phyloP scores from a whole-genome alignment of 495 filamentous ascomycete genomes.

The Filosporella fistucella region DNA sequence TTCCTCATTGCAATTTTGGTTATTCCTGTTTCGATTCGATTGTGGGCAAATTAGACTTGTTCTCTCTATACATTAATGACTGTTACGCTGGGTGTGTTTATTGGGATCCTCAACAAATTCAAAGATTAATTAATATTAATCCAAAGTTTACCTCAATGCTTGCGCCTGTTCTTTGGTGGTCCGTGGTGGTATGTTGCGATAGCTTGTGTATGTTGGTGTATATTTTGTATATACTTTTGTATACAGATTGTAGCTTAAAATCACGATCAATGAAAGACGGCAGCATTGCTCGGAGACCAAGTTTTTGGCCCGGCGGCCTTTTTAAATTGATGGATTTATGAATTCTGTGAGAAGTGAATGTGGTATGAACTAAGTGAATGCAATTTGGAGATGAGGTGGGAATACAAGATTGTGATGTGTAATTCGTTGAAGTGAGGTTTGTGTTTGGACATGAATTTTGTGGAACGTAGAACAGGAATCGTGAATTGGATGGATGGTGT shows the following conservation, averaged over 20 bases:
- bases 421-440: too few relatives aligned
- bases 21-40: constrained; percentile 23
- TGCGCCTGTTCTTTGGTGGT: too few relatives aligned
- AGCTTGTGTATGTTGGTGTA: neutral
- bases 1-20: constrained; percentile 23
- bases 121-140: constrained; percentile 8
- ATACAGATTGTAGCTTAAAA: constrained; percentile 24
- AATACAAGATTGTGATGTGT: too few relatives aligned
- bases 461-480: too few relatives aligned
- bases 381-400: too few relatives aligned
- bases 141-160: constrained; percentile 18
- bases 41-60: constrained; percentile 21
- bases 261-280: constrained; percentile 25
- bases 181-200: too few relatives aligned
- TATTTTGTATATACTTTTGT: constrained; percentile 7
- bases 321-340: too few relatives aligned
- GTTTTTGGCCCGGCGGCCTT: constrained; percentile 35
- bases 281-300: constrained; percentile 33
- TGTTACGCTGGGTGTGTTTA: constrained; percentile 36
- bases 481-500: too few relatives aligned
- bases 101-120: constrained; percentile 22
- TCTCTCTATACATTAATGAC: constrained; percentile 20
- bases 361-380: too few relatives aligned
- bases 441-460: too few relatives aligned
- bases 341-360: too few relatives aligned